Conservation (phyloP, 306 rosid genomes). For the Sophora flavescens region DNA sequence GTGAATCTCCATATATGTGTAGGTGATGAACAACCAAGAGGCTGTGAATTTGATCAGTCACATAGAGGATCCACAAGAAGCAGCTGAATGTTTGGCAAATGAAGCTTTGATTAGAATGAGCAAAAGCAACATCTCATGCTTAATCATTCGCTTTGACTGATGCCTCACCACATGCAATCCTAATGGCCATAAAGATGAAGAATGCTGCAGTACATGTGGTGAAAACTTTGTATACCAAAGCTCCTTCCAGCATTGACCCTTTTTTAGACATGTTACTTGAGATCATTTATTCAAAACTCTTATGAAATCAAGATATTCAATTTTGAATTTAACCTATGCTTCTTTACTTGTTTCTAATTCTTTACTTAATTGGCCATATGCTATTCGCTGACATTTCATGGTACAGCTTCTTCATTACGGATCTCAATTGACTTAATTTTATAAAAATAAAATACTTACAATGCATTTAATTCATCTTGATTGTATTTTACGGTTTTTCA, state of each 20-base stretch:
- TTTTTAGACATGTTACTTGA: background rate
- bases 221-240: slow-evolving; percentile 9
- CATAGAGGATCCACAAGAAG: slow-evolving; percentile 81
- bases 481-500: background rate
- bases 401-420: slow-evolving; percentile 9
- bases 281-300: background rate
- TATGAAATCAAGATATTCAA: background rate
- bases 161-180: background rate
- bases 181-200: slow-evolving; percentile 11
- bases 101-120: slow-evolving; percentile 84
- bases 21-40: slow-evolving; percentile 92
- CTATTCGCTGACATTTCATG: background rate
- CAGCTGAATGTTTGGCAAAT: slow-evolving; percentile 82
- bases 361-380: background rate
- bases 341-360: background rate
- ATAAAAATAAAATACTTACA: background rate
- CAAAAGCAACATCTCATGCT: slow-evolving; percentile 79
- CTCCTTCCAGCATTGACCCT: slow-evolving; percentile 17
- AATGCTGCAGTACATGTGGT: background rate
- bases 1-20: slow-evolving; percentile 29
- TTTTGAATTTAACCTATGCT: slow-evolving; percentile 11
- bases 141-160: slow-evolving; percentile 84
- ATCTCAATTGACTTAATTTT: background rate
- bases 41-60: slow-evolving; percentile 83
- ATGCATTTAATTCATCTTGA: background rate